Evolutionary conservation across 768 basidiomycete genomes (phyloP).

Genomic region (Leccinum subtestaceum): DNA sequence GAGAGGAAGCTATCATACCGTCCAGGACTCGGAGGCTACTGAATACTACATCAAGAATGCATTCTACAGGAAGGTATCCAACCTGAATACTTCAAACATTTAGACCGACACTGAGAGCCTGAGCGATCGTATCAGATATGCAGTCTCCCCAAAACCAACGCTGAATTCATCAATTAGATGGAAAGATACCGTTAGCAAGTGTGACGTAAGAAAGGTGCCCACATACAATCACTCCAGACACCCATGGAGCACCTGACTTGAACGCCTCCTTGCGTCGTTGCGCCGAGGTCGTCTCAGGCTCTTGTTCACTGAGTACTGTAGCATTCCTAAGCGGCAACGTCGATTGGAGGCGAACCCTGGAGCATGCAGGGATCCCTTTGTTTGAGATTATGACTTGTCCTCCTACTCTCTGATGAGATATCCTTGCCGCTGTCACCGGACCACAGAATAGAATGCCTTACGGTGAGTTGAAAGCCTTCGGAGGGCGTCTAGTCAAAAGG

Average conservation of each 20-base stretch:
- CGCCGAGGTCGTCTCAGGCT: no score
- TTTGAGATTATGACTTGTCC: slow-evolving; percentile 5
- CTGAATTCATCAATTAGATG: no score
- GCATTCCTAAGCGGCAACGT: not conserved
- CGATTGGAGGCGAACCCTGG: not conserved
- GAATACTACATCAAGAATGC: no score
- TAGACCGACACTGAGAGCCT: no score
- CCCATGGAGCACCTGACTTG: not conserved
- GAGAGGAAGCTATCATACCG: no score
- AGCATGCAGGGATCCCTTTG: not conserved
- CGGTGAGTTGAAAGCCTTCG: slow-evolving; percentile 7
- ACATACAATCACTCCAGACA: not conserved
- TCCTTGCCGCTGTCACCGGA: slow-evolving; percentile 7
- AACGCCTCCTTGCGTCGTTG: no score
- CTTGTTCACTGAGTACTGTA: no score
- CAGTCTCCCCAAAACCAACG: no score
- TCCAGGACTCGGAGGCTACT: no score
- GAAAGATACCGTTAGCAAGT: not conserved
- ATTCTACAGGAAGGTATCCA: no score
- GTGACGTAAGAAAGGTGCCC: not conserved
- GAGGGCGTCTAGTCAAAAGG: slow-evolving; percentile 4
- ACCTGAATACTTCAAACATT: no score
- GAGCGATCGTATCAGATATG: no score
- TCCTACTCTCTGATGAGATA: slow-evolving; percentile 7
- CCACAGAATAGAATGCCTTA: slow-evolving; percentile 9